Base-by-base conservation (phyloP, 1,139 yeast genomes). In the Diutina neorugosa region DNA sequence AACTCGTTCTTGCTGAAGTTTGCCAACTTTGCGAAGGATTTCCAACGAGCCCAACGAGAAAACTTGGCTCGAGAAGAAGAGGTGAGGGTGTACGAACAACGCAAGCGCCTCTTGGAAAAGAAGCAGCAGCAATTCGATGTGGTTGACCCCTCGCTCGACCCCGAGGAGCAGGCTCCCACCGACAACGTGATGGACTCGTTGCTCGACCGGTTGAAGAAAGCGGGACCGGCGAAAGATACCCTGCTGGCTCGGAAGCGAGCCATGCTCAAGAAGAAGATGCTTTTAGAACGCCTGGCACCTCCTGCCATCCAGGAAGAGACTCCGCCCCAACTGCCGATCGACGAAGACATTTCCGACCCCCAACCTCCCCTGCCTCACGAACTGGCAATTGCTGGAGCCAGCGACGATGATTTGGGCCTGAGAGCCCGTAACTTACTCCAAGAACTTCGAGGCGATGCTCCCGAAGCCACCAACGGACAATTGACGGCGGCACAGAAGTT, bases 241-340 rank as follows among this genome's bases (percentile, higher is more conserved):
- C 70, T 86, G 1, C 81, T 93, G 7, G 96, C 96, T 0, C 73
- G 96, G 59, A 82, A 89, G 61, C 74, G 94, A 56, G 96, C 96
- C 0, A 71, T 86, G 57, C 86, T 91, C 59, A 78, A 93, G 58
- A 82, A 76, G 59, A 82, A 81, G 20, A 34, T 52, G 21, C 41
- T 34, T 40, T 16, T 40, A 27, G 25, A 41, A 8, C 37, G 42
- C 11, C 51, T 14, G 41, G 16, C 20, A 31, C 20, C 42, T 11
- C 11, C 40, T 2, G 18, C 18, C 4, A 19, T 12, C 9, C 34
- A 50, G n/a, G 44, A 11, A 9, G 37, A 50, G 18, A 37, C 37
- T 7, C 37, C 44, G 7, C 44, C 42, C 6, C 46, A 11, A 12
- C 37, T 25, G 42, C 44, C 52, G 3, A 8, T 16, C 16, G 34